phyloP scores from a whole-genome alignment of 2,329 filamentous ascomycete genomes.

The Microcera coccophila region DNA sequence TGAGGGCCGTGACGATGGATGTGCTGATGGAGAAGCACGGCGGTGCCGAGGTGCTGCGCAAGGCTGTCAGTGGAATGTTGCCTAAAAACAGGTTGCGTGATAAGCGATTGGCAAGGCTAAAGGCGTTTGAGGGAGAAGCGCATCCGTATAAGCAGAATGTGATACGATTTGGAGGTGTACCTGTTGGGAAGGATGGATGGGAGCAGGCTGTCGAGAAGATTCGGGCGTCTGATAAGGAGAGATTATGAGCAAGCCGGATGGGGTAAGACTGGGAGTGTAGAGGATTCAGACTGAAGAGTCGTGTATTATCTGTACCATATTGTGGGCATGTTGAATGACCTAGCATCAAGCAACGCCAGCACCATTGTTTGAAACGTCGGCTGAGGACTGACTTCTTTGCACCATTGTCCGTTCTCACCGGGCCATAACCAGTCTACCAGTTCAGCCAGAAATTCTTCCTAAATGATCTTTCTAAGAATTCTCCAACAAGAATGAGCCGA shows the following conservation, averaged over 20 bases:
- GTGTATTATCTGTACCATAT: slow-evolving; percentile 34
- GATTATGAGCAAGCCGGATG: slow-evolving; percentile 41
- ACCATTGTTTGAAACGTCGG: slow-evolving; percentile 3
- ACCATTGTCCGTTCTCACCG: no score
- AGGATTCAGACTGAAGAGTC: slow-evolving; percentile 19
- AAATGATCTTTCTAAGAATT: no score
- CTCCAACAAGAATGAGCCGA: no score
- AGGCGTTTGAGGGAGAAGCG: slow-evolving; percentile 88
- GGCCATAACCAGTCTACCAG: no score
- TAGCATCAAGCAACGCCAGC: slow-evolving; percentile 24
- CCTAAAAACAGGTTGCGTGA: slow-evolving; percentile 94
- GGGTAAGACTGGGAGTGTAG: slow-evolving; percentile 4
- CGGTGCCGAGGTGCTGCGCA: slow-evolving; percentile 82
- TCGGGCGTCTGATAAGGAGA: slow-evolving; percentile 45
- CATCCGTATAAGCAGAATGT: slow-evolving; percentile 93
- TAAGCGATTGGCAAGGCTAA: slow-evolving; percentile 79
- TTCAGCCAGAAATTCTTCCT: no score
- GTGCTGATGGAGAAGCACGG: slow-evolving; percentile 91
- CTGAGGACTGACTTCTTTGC: no score
- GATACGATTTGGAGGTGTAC: slow-evolving; percentile 63
- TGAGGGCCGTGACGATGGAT: slow-evolving; percentile 92
- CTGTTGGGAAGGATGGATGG: slow-evolving; percentile 53
- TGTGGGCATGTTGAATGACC: slow-evolving; percentile 26
- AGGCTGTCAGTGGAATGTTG: slow-evolving; percentile 94
- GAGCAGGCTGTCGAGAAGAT: slow-evolving; percentile 48